A percentile compares a stretch with the other conserved stretches of the same genome.
These are phyloP conservation scores for Luffa aegyptiaca DNA, from an alignment of 306 rosid species.

Conservation along the genomic window DNA sequence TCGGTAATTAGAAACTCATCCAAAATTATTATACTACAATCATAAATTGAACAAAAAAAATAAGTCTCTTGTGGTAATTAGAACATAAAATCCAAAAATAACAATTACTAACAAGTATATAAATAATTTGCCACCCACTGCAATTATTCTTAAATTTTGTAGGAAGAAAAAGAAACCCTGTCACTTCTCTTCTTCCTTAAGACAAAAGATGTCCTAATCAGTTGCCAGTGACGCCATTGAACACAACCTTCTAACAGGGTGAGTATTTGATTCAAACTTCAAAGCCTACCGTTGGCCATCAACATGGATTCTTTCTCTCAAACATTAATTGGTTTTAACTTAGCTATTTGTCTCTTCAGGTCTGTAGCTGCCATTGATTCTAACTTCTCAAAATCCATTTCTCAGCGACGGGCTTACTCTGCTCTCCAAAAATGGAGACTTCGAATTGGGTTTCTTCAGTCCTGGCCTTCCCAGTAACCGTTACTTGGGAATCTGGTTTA, in stretches of 20 bases:
- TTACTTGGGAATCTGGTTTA: constrained; percentile 40
- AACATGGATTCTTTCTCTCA: constrained; percentile 6
- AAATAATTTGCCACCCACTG: no score
- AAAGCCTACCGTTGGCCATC: not conserved
- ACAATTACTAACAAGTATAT: no score
- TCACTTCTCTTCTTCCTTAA: not conserved
- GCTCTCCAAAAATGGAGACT: constrained; percentile 18
- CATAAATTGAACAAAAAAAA: no score
- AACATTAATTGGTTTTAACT: not conserved
- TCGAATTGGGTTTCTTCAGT: constrained; percentile 31
- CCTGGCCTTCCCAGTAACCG: constrained; percentile 19
- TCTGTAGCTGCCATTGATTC: constrained; percentile 12
- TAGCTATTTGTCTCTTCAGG: not conserved
- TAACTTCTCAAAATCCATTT: constrained; percentile 12
- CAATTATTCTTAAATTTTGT: not conserved
- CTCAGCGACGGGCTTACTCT: constrained; percentile 7
- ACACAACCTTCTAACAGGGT: not conserved
- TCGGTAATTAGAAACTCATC: no score
- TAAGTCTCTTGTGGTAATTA: no score
- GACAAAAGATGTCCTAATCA: not conserved
- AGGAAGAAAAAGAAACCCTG: not conserved
- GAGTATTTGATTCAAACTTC: not conserved
- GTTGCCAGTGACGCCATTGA: not conserved
- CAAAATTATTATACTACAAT: no score
- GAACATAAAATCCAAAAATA: no score